Evolutionary conservation across 2,329 filamentous ascomycete genomes (phyloP).

Genomic region (Aspergillus sp.): DNA sequence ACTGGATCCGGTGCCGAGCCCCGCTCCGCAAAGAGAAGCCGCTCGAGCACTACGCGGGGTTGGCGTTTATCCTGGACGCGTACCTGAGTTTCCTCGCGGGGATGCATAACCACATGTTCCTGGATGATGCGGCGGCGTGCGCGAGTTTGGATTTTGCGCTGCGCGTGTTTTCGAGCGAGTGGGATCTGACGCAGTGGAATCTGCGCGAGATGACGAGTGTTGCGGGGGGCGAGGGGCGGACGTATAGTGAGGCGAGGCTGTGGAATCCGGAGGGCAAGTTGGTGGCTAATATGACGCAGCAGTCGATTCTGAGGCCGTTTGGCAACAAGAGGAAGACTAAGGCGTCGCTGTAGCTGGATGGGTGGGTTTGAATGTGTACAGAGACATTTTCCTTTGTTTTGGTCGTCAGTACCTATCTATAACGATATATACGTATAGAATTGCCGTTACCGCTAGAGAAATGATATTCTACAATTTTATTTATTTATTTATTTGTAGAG

Average conservation of each 20-base stretch:
- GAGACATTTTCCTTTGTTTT: too few relatives aligned
- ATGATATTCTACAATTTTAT: too few relatives aligned
- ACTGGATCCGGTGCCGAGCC: constrained; percentile 11
- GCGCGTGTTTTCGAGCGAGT: constrained; percentile 45
- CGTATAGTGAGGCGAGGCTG: constrained; percentile 51
- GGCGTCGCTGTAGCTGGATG: not conserved
- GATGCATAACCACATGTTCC: constrained; percentile 6
- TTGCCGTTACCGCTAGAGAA: too few relatives aligned
- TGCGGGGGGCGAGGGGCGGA: constrained; percentile 47
- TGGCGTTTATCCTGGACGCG: constrained; percentile 13
- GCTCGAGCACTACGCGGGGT: constrained; percentile 4
- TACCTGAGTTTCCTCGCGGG: constrained; percentile 34
- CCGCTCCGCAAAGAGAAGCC: not conserved
- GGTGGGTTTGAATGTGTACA: too few relatives aligned
- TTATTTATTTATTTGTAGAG: too few relatives aligned
- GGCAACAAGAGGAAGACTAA: not conserved
- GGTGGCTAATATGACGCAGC: constrained; percentile 56
- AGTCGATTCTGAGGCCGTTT: constrained; percentile 34
- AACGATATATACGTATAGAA: too few relatives aligned
- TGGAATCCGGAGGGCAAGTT: constrained; percentile 52
- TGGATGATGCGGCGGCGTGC: constrained; percentile 47
- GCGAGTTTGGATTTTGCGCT: constrained; percentile 58
- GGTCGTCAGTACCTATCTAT: too few relatives aligned
- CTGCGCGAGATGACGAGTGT: constrained; percentile 27
- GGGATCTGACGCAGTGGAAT: constrained; percentile 51